These are phyloP conservation scores for Vitis hybrid DNA, from an alignment of 177 flowering plant species.

Conservation along the genomic window DNA sequence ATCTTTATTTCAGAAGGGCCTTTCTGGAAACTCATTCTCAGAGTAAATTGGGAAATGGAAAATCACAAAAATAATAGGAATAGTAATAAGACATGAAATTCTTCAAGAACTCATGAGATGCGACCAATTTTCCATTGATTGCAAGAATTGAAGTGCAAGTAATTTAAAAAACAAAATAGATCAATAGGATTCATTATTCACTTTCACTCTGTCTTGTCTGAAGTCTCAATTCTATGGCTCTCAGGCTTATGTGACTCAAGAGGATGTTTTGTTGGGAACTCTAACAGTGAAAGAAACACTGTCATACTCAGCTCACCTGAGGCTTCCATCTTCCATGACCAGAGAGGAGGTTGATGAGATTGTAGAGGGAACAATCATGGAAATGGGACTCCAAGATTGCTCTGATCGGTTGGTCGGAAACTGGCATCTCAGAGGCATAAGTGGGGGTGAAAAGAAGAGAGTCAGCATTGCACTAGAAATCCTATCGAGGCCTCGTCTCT, in stretches of 20 bases:
- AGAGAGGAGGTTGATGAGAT: conserved; percentile 6
- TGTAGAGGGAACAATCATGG: conserved; percentile 18
- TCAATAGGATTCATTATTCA: not conserved
- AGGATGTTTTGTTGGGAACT: conserved; percentile 21
- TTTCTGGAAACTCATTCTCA: not conserved
- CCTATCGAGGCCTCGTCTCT: conserved; percentile 15
- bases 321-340: conserved; percentile 12
- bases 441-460: conserved; percentile 20
- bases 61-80: too few species aligned
- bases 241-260: conserved; percentile 25
- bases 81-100: too few species aligned
- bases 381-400: conserved; percentile 23
- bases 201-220: not conserved
- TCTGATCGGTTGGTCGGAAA: conserved; percentile 12
- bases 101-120: too few species aligned
- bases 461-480: conserved; percentile 21
- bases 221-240: not conserved
- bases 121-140: too few species aligned
- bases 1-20: too few species aligned
- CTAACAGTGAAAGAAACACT: conserved; percentile 15
- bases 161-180: not conserved
- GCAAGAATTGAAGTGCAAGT: too few species aligned
- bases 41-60: too few species aligned
- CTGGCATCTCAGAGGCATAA: conserved; percentile 19
- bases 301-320: conserved; percentile 18